Conservation (phyloP, 352 stramenopile species). For the Globisporangium polare region DNA sequence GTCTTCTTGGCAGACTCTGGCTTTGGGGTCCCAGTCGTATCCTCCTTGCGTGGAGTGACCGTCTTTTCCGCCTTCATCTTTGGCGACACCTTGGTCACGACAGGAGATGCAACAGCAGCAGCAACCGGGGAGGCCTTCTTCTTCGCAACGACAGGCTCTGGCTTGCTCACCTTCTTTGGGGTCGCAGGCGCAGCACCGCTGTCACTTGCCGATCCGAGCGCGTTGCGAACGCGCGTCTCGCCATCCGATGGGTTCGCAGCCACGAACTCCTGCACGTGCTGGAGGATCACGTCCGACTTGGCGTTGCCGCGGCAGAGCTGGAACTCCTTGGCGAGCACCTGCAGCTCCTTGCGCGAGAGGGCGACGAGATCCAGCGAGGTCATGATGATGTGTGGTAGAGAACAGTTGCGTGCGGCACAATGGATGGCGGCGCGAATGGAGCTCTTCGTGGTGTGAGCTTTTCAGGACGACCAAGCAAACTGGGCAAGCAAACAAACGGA, state of each 20-base stretch:
- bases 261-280: slow-evolving; percentile 42
- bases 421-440: neutral
- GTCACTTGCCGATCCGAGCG: slow-evolving; percentile 17
- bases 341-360: slow-evolving; percentile 58
- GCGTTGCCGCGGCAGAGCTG: slow-evolving; percentile 59
- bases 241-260: slow-evolving; percentile 32
- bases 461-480: slow-evolving; percentile 7
- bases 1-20: slow-evolving; percentile 6
- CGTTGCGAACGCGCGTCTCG: slow-evolving; percentile 26
- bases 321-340: slow-evolving; percentile 60
- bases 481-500: too few relatives aligned
- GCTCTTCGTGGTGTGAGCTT: neutral
- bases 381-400: neutral
- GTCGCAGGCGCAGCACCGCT: neutral
- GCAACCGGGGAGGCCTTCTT: neutral
- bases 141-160: neutral
- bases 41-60: slow-evolving; percentile 7
- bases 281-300: slow-evolving; percentile 63
- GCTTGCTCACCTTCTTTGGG: slow-evolving; percentile 6
- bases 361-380: slow-evolving; percentile 25
- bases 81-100: slow-evolving; percentile 10
- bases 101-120: neutral
- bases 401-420: neutral
- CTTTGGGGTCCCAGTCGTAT: neutral
- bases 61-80: slow-evolving; percentile 8